Evolutionary conservation across 106 monocot genomes (phyloP).

Genomic region (Apostasia shenzhenica): DNA sequence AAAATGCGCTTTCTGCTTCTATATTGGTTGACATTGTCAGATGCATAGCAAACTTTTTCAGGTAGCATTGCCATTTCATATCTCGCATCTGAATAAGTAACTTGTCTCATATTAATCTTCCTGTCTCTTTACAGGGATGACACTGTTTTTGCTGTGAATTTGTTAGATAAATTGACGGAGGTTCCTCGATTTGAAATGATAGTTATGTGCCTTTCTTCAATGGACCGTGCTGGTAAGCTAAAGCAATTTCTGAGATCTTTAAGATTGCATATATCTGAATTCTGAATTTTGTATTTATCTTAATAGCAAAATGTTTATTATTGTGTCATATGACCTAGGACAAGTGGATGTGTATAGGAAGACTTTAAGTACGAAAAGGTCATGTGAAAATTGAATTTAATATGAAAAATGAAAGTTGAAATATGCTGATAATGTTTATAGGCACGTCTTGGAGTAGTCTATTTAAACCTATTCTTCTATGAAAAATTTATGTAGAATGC

Average conservation of each 20-base stretch:
- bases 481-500: too few relatives aligned
- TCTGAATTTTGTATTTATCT: too few relatives aligned
- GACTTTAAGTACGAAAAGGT: too few relatives aligned
- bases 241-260: not conserved
- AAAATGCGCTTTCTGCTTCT: slow-evolving; percentile 82
- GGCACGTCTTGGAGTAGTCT: too few relatives aligned
- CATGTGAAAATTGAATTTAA: too few relatives aligned
- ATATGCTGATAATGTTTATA: too few relatives aligned
- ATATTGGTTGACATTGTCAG: slow-evolving; percentile 84
- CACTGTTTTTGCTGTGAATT: slow-evolving; percentile 49
- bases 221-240: slow-evolving; percentile 57
- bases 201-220: slow-evolving; percentile 69
- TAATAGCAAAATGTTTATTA: too few relatives aligned
- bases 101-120: not conserved
- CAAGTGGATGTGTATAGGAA: too few relatives aligned
- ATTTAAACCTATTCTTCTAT: too few relatives aligned
- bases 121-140: slow-evolving; percentile 56
- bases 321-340: too few relatives aligned
- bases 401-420: too few relatives aligned
- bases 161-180: slow-evolving; percentile 71
- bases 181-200: slow-evolving; percentile 95
- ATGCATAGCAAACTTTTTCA: slow-evolving; percentile 59
- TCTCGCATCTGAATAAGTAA: not conserved
- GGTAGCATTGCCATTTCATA: slow-evolving; percentile 25
- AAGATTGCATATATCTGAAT: not conserved